Base-by-base conservation (phyloP, 116 monocot genomes). In the Cymodocea nodosa region DNA sequence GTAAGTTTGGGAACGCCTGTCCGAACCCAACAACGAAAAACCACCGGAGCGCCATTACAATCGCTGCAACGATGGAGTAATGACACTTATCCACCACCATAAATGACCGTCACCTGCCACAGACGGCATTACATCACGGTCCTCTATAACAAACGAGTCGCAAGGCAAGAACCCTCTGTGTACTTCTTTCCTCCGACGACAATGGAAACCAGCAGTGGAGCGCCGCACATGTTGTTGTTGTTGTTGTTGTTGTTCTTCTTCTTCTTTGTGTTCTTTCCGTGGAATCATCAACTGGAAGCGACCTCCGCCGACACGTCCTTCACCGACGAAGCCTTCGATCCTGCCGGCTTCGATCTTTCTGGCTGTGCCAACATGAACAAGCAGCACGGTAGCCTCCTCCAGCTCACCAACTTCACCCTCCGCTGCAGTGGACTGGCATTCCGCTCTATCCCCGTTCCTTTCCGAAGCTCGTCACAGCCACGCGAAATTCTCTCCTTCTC, bases 341-440 rank as follows among this genome's bases (percentile, higher is more conserved):
- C 40, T 3, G 49, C 52, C 52, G 64, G 73, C 13, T 59, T 81
- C 14, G 69, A 59, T 54, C 67, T 84, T 17, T 51, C 79, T 48
- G 82, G 82, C 35, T 49, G 35, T 2, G 64, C 84, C 1, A 20
- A 53, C 49, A 62, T 84, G 23, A 22, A 60, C 2, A 8, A 30
- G 30, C 30, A 30, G 30, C 1, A n/a, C 5, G 60, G 59, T 23
- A 82, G 89, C 54, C 63, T 89, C 23, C 63, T 89, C 30, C 15
- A 6, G 49, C 56, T 89, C 15, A 89, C 85, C 37, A 85, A 85
- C 67, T 52, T 36, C 37, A 73, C 80, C 2, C n/a, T n/a, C n/a
- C 62, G 35, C 5, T 51, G 58, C 12, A 75, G 57, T 14, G 89
- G 89, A 68, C 77, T 73, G 30, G 84, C 85, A 48, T 84, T 88